Conservation (phyloP, 805 yeast genomes). For the Wickerhamiella kurtzmanii region DNA sequence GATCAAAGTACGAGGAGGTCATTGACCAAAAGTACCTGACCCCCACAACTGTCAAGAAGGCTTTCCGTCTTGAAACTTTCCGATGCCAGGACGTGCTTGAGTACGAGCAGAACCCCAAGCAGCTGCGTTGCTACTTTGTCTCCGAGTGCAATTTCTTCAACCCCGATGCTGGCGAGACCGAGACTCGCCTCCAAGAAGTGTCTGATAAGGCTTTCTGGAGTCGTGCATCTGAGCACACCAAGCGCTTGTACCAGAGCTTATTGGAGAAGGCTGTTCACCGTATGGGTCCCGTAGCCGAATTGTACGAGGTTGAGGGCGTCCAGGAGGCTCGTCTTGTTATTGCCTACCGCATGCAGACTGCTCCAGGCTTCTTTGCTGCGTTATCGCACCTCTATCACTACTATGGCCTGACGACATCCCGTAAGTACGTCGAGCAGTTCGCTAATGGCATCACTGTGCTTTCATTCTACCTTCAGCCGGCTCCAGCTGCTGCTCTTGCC, state of each 20-base stretch:
- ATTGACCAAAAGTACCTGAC: conserved; percentile 69
- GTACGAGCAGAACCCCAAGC: conserved; percentile 25
- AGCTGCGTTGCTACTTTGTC: conserved; percentile 64
- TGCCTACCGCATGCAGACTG: conserved; percentile 72
- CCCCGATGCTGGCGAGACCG: conserved; percentile 24
- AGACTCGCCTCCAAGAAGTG: conserved; percentile 46
- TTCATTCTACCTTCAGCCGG: conserved; percentile 69
- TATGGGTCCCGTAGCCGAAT: conserved; percentile 87
- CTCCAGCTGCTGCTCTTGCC: conserved; percentile 30
- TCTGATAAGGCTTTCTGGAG: conserved; percentile 68
- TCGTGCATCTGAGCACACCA: conserved; percentile 70
- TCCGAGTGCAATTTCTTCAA: conserved; percentile 51
- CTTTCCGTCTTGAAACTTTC: conserved; percentile 67
- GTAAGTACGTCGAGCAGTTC: conserved; percentile 91
- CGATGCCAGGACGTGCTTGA: conserved; percentile 38
- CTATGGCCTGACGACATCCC: conserved; percentile 69
- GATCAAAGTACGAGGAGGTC: conserved; percentile 48
- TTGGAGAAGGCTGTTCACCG: conserved; percentile 54
- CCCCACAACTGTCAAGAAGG: conserved; percentile 25
- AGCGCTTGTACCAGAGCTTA: conserved; percentile 57
- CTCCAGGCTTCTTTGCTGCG: conserved; percentile 80
- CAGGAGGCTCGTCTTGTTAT: conserved; percentile 80
- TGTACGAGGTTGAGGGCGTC: conserved; percentile 62
- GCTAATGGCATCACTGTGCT: conserved; percentile 76
- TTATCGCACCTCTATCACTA: conserved; percentile 75